phyloP scores from a whole-genome alignment of 805 yeast genomes.

The Myxozyma neglecta region DNA sequence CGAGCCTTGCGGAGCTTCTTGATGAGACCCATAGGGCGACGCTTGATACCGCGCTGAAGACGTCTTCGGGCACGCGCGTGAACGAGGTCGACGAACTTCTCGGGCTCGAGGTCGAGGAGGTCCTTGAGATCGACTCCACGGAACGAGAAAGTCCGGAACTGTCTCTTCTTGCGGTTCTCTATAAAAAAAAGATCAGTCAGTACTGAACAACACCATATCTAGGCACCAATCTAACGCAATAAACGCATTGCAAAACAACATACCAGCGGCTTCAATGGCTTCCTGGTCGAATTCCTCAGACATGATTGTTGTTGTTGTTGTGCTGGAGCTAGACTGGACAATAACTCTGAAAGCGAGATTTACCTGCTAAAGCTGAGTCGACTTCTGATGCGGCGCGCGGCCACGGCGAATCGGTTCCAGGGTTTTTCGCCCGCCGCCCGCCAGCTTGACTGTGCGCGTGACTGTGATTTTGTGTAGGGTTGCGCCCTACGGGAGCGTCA shows the following conservation, averaged over 20 bases:
- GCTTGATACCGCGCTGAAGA: conserved; percentile 95
- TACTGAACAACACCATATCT: background rate
- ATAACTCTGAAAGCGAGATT: background rate
- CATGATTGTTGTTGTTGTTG: conserved; percentile 21
- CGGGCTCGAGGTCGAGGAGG: conserved; percentile 89
- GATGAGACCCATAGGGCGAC: conserved; percentile 93
- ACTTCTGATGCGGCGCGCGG: no score
- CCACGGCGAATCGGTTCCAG: no score
- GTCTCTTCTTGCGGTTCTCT: conserved; percentile 56
- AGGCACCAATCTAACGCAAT: background rate
- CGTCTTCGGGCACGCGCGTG: conserved; percentile 99
- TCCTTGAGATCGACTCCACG: conserved; percentile 97
- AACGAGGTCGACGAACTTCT: conserved; percentile 95
- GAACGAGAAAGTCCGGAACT: conserved; percentile 97
- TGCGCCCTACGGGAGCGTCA: no score
- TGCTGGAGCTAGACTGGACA: background rate
- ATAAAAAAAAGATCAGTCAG: background rate
- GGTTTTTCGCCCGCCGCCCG: no score
- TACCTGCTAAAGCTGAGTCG: no score
- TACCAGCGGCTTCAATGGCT: conserved; percentile 32
- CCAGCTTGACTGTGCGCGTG: no score
- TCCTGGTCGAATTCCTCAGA: conserved; percentile 33
- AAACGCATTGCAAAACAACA: background rate
- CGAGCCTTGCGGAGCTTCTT: conserved; percentile 98
- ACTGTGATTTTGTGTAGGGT: no score